phyloP scores from a whole-genome alignment of 805 yeast species.

The Nakazawaea ernobii region DNA sequence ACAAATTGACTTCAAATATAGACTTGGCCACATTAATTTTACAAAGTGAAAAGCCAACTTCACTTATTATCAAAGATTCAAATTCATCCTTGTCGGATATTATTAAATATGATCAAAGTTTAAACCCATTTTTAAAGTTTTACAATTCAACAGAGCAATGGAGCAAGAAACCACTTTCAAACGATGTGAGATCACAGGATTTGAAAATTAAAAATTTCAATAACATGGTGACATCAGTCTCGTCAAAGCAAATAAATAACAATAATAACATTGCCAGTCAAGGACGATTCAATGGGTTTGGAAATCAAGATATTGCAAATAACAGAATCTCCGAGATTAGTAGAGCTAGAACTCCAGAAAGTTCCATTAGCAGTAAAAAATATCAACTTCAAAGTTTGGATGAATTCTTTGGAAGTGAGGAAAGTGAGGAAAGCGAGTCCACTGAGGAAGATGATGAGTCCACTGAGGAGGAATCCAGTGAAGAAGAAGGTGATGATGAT shows the following conservation, averaged over 20 bases:
- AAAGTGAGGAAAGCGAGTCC: constrained; percentile 21
- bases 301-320: not conserved
- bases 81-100: constrained; percentile 6
- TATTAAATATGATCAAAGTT: constrained; percentile 12
- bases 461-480: constrained; percentile 21
- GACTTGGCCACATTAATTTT: constrained; percentile 65
- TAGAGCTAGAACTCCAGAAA: constrained; percentile 13
- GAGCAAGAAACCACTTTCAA: constrained; percentile 3
- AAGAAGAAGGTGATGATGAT: constrained; percentile 27
- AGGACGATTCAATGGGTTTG: constrained; percentile 1
- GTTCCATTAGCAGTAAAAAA: constrained; percentile 24
- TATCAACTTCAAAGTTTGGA: constrained; percentile 75
- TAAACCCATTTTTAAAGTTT: constrained; percentile 6
- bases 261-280: not conserved
- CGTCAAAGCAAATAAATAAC: constrained; percentile 1
- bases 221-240: not conserved
- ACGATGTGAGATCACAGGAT: not conserved
- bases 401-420: constrained; percentile 67
- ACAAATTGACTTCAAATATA: constrained; percentile 23
- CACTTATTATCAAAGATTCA: not conserved
- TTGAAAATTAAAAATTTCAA: constrained; percentile 2
- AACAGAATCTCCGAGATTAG: not conserved
- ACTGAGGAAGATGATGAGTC: constrained; percentile 25
- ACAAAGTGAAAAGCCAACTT: constrained; percentile 66
- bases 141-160: constrained; percentile 3